Conservation (phyloP, 2,329 filamentous ascomycete species). For the Sclerotiophoma versabilis region DNA sequence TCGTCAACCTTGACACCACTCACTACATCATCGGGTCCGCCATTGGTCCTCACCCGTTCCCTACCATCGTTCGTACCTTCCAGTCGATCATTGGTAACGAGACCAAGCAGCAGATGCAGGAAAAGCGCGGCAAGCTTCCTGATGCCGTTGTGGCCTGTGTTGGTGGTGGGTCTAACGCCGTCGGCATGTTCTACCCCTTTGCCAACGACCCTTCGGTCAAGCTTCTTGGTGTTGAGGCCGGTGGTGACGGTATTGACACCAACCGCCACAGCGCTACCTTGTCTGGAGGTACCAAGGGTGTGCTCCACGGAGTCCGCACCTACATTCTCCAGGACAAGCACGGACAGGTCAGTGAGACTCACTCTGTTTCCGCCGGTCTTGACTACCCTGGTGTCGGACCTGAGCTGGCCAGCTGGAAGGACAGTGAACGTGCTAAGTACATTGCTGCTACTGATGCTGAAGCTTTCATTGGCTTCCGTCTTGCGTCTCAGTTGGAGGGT, state of each 20-base stretch:
- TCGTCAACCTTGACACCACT: slow-evolving; percentile 88
- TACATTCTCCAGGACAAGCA: slow-evolving; percentile 93
- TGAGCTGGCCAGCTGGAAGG: slow-evolving; percentile 92
- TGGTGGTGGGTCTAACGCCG: slow-evolving; percentile 91
- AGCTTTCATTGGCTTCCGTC: slow-evolving; percentile 84
- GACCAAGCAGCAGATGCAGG: slow-evolving; percentile 89
- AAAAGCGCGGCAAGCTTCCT: slow-evolving; percentile 84
- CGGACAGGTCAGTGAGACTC: slow-evolving; percentile 92
- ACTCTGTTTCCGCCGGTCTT: slow-evolving; percentile 94
- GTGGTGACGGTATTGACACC: slow-evolving; percentile 90
- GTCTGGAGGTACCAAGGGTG: slow-evolving; percentile 84
- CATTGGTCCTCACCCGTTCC: slow-evolving; percentile 97
- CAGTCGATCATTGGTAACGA: slow-evolving; percentile 95
- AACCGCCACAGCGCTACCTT: slow-evolving; percentile 86
- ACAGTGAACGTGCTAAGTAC: slow-evolving; percentile 83
- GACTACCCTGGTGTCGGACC: slow-evolving; percentile 98
- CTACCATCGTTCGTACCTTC: slow-evolving; percentile 96
- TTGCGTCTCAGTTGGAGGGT: slow-evolving; percentile 87
- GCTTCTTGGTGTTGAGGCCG: slow-evolving; percentile 92
- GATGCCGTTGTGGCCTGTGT: slow-evolving; percentile 97
- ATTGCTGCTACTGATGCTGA: slow-evolving; percentile 90
- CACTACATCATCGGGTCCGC: slow-evolving; percentile 99
- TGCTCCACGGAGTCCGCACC: slow-evolving; percentile 93
- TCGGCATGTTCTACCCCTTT: slow-evolving; percentile 99
- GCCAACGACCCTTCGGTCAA: slow-evolving; percentile 83